Conservation (phyloP, 225 moss, liverwort and hornwort species). For the Antitrichia curtipendula region DNA sequence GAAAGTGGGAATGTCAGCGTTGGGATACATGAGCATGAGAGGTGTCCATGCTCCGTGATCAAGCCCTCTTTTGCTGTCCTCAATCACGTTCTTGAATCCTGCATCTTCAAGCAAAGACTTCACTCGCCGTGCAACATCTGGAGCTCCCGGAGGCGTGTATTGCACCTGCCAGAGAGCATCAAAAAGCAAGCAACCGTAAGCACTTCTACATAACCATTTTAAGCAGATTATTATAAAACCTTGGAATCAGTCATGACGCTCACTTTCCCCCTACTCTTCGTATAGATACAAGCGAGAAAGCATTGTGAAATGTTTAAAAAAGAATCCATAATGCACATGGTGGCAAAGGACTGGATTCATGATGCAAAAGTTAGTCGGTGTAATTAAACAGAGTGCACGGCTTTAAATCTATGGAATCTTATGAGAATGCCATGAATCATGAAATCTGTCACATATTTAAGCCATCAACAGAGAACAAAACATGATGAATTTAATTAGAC, state of each 20-base stretch:
- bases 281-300: background rate
- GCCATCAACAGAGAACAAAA: background rate
- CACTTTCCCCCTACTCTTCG: too few species aligned
- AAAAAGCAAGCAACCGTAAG: background rate
- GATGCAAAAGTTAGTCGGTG: background rate
- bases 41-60: conserved; percentile 92
- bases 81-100: conserved; percentile 49
- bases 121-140: conserved; percentile 47
- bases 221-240: background rate
- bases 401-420: background rate
- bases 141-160: conserved; percentile 65
- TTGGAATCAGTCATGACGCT: background rate
- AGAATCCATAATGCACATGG: background rate
- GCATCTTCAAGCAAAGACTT: conserved; percentile 50
- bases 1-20: conserved; percentile 57
- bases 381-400: background rate
- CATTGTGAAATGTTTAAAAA: background rate
- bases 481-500: background rate
- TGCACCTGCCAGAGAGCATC: conserved; percentile 22
- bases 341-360: background rate
- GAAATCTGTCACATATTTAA: background rate
- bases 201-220: background rate
- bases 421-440: background rate
- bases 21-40: conserved; percentile 55
- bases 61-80: conserved; percentile 52